Base-by-base conservation (phyloP, 306 rosid genomes). In the Begonia masoniana region DNA sequence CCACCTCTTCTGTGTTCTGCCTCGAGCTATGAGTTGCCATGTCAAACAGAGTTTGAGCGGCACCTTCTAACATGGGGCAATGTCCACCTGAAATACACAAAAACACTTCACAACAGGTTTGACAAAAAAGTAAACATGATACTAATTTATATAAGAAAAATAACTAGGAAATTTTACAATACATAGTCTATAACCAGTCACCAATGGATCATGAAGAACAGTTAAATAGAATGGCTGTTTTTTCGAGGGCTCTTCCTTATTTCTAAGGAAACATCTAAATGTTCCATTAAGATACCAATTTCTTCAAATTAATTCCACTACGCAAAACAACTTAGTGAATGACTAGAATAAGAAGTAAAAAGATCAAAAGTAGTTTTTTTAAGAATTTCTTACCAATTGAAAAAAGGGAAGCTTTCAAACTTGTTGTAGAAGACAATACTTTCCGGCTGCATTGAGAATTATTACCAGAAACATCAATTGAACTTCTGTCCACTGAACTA, bases 1-100 rank as follows among this genome's bases (percentile, higher is more conserved):
- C 50, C 52, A 65, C 70, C 69, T 84, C 85, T 52, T 74, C 77
- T 58, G 74, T 60, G 61, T 62, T 79, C 58, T 47, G 78, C 74
- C 62, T 75, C 6, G 4, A 62, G 48, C 79, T n/a, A 3, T 3
- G 47, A 51, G 75, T 71, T 63, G 85, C 81, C 24, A 92, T 79
- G 48, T 84, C 93, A 69, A 54, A 81, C 12, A 92, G 79, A 47
- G 78, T 79, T 69, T 67, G 74, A 41, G 96, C 99, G 26, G 99
- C 99, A 55, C 70, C 73, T 62, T 79, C 48, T 61, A 81, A 53
- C 58, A 47, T 68, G 41, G 94, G 86, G 65, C 81, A 69, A 39
- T 48, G 72, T 59, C 64, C 88, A 62, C 67, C 96, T 92, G 92
- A 19, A 12, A 48, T 41, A 45, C 13, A 42, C 41, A 23, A 13